Percentiles rank a stretch among this genome's conserved stretches.
Evolutionary conservation across 2,329 filamentous ascomycete genomes (phyloP).

Genomic region (Penicillium frequentans): DNA sequence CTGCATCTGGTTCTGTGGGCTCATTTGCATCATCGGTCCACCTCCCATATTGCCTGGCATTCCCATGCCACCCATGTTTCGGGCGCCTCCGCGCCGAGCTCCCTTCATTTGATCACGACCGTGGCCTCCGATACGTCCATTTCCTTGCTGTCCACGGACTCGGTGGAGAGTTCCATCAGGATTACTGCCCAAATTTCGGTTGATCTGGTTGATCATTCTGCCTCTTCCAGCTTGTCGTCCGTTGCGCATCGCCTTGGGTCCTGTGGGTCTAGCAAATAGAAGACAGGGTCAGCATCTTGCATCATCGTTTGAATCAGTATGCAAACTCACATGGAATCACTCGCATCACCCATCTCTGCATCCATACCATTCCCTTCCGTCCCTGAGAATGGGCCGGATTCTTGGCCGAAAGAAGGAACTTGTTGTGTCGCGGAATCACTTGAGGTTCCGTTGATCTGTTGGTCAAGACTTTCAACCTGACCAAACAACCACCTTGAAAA

Average conservation of each 20-base stretch:
- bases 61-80: constrained; percentile 46
- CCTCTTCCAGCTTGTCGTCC: constrained; percentile 66
- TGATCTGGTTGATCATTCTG: constrained; percentile 81
- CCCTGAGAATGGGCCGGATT: constrained; percentile 25
- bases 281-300: constrained; percentile 40
- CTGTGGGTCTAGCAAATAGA: constrained; percentile 69
- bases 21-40: constrained; percentile 53
- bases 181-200: constrained; percentile 76
- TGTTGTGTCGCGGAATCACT: constrained; percentile 11
- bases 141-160: constrained; percentile 69
- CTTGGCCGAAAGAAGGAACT: constrained; percentile 29
- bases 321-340: constrained; percentile 41
- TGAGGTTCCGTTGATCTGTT: constrained; percentile 57
- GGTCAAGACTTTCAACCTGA: constrained; percentile 69
- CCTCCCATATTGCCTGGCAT: constrained; percentile 41
- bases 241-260: constrained; percentile 91
- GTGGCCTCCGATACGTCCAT: constrained; percentile 80
- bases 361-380: constrained; percentile 55
- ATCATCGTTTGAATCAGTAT: neutral
- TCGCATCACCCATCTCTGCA: constrained; percentile 68
- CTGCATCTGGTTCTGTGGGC: constrained; percentile 69
- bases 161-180: constrained; percentile 69
- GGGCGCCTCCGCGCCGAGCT: constrained; percentile 55
- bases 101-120: constrained; percentile 70
- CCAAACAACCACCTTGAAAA: constrained; percentile 95